Evolutionary conservation across 768 basidiomycete species (phyloP).

Genomic region (Lepiota venenata): DNA sequence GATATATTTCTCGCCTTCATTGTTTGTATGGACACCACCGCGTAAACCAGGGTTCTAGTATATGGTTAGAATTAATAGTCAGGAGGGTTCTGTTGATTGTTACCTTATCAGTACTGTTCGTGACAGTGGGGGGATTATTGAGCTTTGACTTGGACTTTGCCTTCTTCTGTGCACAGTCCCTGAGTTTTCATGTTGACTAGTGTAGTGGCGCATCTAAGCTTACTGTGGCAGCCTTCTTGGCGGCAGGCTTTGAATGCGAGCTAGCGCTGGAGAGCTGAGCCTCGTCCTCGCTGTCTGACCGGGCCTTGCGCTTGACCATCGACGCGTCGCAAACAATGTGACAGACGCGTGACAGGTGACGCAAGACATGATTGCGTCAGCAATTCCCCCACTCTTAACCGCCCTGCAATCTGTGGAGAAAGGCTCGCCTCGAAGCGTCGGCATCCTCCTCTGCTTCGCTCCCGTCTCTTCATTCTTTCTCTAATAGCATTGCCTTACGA

Average conservation of each 20-base stretch:
- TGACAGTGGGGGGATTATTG: background rate
- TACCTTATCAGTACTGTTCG: background rate
- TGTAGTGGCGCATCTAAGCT: background rate
- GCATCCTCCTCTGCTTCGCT: conserved; percentile 9
- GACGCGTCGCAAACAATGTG: conserved; percentile 1
- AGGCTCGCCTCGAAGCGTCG: conserved; percentile 3
- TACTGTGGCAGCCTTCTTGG: conserved; percentile 15
- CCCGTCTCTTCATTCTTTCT: background rate
- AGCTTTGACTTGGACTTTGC: background rate
- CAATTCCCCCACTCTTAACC: conserved; percentile 19
- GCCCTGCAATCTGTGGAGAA: conserved; percentile 3
- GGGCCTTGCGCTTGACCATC: conserved; percentile 27
- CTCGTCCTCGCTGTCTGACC: conserved; percentile 16
- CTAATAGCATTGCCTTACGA: background rate
- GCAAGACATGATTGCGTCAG: conserved; percentile 28
- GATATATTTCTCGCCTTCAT: conserved; percentile 52
- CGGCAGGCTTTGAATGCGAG: conserved; percentile 8
- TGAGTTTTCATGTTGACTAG: background rate
- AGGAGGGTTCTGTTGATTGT: background rate
- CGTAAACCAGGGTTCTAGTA: conserved; percentile 13
- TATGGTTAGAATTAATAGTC: too few relatives aligned
- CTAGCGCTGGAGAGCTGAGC: conserved; percentile 3
- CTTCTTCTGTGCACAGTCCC: background rate
- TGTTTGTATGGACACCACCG: conserved; percentile 24
- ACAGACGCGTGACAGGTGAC: conserved; percentile 16